Base-by-base conservation (phyloP, 1,139 yeast species). In the Zygoascus meyerae region DNA sequence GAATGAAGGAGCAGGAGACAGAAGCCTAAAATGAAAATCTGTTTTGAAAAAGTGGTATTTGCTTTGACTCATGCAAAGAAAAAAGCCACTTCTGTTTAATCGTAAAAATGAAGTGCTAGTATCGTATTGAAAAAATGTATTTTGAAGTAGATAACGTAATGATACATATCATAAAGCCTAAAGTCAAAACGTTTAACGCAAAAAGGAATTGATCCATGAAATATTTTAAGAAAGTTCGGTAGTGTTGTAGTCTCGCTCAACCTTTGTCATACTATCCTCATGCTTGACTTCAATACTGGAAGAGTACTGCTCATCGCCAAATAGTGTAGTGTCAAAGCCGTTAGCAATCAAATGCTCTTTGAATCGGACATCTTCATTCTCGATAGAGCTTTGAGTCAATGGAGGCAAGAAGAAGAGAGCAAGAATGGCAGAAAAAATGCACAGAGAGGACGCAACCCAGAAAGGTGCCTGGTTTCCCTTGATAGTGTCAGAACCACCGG, bases 371-470 rank as follows among this genome's bases (percentile, higher is more conserved):
- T 89, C 96, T 69, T 89, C 96, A 51, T 77, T 74, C 55, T 78
- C 75, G 64, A 87, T 79, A 32, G 92, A 84, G 58, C 81, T 83
- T 67, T 87, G 96, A 57, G 84, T 87, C 41, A 89, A 80, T 28
- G 83, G 70, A 33, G 96, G 96, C 49, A 85, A 72, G 61, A 78
- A 78, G 67, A 86, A 81, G 40, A 85, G 57, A 6, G 86, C 82
- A 44, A 87, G 63, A 32, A 76, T 44, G 2, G 86, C 95, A 12
- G 92, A 77, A 55, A 87, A 72, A 34, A 85, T 59, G 62, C 94
- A 85, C 52, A 89, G 70, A 2, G 86, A 73, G 10, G 95, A 77
- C n/a, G 95, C 81, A 47, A 87, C 78, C 73, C 81, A 87, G 65
- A 86, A 86, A 48, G 95, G 92, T 51, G 83, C 83, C 64, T 78